These are phyloP conservation scores for Quercus robur DNA, from an alignment of 306 rosid species.

Conservation along the genomic window DNA sequence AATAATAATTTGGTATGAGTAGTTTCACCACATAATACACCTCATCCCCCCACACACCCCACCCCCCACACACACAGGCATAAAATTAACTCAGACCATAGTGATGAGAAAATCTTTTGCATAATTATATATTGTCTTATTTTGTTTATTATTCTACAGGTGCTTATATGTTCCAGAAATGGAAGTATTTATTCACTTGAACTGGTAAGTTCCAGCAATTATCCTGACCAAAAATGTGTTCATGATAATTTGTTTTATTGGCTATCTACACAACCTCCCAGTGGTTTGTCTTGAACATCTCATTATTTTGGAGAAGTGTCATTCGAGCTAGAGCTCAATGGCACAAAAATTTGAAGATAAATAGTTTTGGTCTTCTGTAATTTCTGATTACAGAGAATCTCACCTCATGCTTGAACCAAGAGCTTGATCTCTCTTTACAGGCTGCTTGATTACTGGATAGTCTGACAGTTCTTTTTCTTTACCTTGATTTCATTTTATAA, in stretches of 20 bases:
- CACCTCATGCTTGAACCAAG: background rate
- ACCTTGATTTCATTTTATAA: background rate
- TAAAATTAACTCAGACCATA: background rate
- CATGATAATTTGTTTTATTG: background rate
- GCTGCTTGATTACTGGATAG: background rate
- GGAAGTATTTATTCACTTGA: constrained; percentile 74
- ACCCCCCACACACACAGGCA: too few species aligned
- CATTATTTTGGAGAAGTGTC: too few species aligned
- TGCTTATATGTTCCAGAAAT: constrained; percentile 70
- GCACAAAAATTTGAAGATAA: background rate
- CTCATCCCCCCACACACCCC: too few species aligned
- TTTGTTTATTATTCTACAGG: constrained; percentile 41
- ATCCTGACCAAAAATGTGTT: background rate
- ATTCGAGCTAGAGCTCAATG: too few species aligned
- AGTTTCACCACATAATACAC: background rate
- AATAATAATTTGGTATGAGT: background rate
- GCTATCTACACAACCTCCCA: too few species aligned
- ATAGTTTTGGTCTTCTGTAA: background rate
- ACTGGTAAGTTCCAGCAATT: constrained; percentile 40
- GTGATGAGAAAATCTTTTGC: background rate
- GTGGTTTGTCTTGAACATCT: too few species aligned
- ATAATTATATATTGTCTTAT: background rate
- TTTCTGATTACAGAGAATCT: background rate
- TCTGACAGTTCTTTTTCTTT: background rate
- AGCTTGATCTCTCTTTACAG: background rate